phyloP scores from a whole-genome alignment of 306 rosid species.

The Lathyrus tuberosus region DNA sequence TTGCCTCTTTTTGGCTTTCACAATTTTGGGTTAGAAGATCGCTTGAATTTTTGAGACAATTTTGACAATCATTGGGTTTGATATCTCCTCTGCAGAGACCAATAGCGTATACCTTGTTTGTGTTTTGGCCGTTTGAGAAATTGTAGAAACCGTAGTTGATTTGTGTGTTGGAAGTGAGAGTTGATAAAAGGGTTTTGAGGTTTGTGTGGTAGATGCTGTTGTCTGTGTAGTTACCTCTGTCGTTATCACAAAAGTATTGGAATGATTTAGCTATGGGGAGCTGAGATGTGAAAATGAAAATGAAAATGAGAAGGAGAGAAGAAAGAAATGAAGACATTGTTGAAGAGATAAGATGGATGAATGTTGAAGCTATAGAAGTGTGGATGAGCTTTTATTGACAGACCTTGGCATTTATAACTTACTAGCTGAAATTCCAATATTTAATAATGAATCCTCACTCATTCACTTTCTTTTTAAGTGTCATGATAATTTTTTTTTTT shows the following conservation, averaged over 20 bases:
- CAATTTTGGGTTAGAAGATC: background rate
- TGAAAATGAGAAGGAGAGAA: background rate
- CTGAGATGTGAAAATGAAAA: background rate
- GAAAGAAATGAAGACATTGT: background rate
- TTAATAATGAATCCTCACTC: no score
- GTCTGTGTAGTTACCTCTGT: background rate
- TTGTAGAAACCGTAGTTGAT: background rate
- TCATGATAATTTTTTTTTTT: no score
- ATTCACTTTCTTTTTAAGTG: no score
- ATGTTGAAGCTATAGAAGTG: background rate
- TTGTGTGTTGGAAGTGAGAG: background rate
- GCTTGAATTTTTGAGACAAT: background rate
- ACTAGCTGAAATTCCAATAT: no score
- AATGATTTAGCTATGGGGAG: background rate
- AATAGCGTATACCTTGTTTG: background rate
- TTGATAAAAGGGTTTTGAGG: background rate
- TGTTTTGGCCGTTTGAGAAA: background rate
- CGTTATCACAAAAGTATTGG: background rate
- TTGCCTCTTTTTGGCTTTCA: slow-evolving; percentile 15
- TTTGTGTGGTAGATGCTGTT: background rate
- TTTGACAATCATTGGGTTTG: background rate
- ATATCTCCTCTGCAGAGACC: slow-evolving; percentile 7
- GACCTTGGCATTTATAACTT: background rate
- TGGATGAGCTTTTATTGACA: background rate
- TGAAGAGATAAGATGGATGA: background rate